Base-by-base conservation (phyloP, 2,329 filamentous ascomycete genomes). In the Calonectria pteridis region DNA sequence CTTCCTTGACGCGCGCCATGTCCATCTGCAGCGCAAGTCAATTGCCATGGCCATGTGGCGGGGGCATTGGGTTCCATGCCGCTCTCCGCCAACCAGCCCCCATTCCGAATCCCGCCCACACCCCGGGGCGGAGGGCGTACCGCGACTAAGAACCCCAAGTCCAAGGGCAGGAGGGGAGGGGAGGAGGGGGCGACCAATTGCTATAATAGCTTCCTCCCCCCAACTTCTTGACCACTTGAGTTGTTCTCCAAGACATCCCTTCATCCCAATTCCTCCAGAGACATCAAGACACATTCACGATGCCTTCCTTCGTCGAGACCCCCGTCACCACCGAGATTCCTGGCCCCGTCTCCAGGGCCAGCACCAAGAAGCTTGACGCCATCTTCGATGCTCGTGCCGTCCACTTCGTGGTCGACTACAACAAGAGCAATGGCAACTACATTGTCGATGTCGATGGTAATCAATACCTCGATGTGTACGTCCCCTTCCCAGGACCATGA, bases 401-500 rank as follows among this genome's bases (percentile, higher is more conserved):
- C 70, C 87, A 89, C 82, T 88, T 89, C 79, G 85, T 89, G 67
- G 88, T 87, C 68, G 86, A 90, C 79, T 90, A 90, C 76, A 82
- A 87, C 64, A 87, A 89, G 83, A 89, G 87, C 79, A 79, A 84
- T 55, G 88, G 88, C 67, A 90, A 89, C 82, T 90, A 90, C 81
- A 86, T 89, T 73, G 84, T 87, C 67, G 87, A 89, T 77, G 84
- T 86, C 66, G 87, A 89, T 74, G 87, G 87, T 79, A 89, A 89
- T 82, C 83, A 85, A 46, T 85, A 85, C 74, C 84, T 88, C 64
- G 87, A 89, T 83, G 87, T 88, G 84, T 87, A 85, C 67, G 85
- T 83, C 26, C 33, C 16, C n/a, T 13, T 51, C 4, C n/a, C n/a
- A 26, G 31, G 10, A 23, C n/a, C 20, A 67, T 3, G 6, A n/a